phyloP scores from a whole-genome alignment of 2,329 filamentous ascomycete species.

The Botrytis tulipae region DNA sequence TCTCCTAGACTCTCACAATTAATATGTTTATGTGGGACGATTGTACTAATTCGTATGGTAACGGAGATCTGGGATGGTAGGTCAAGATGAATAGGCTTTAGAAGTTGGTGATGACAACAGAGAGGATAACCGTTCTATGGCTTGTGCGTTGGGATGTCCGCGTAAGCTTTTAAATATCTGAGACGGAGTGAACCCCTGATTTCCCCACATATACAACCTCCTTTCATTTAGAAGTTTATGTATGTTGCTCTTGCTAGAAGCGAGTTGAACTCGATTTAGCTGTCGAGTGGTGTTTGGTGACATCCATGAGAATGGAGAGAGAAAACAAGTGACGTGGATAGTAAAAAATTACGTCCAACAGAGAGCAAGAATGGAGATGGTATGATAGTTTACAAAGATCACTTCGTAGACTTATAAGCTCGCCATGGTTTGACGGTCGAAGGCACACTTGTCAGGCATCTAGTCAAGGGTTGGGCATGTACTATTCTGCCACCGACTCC shows the following conservation, averaged over 20 bases:
- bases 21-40: background rate
- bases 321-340: background rate
- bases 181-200: background rate
- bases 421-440: background rate
- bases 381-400: background rate
- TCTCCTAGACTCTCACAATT: background rate
- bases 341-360: background rate
- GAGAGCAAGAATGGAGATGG: background rate
- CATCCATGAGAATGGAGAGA: background rate
- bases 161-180: background rate
- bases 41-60: background rate
- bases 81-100: background rate
- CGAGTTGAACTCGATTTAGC: background rate
- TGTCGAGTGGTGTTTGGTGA: background rate
- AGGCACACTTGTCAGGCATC: background rate
- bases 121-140: background rate
- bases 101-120: background rate
- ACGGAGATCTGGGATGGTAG: background rate
- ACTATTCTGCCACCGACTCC: background rate
- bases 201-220: background rate
- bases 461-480: background rate
- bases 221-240: slow-evolving; percentile 6
- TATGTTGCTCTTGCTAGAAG: background rate
- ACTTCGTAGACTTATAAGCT: background rate
- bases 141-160: background rate